These are phyloP conservation scores for Dictyostelium purpureum DNA, from an alignment of 78 protist genomes.

Conservation along the genomic window DNA sequence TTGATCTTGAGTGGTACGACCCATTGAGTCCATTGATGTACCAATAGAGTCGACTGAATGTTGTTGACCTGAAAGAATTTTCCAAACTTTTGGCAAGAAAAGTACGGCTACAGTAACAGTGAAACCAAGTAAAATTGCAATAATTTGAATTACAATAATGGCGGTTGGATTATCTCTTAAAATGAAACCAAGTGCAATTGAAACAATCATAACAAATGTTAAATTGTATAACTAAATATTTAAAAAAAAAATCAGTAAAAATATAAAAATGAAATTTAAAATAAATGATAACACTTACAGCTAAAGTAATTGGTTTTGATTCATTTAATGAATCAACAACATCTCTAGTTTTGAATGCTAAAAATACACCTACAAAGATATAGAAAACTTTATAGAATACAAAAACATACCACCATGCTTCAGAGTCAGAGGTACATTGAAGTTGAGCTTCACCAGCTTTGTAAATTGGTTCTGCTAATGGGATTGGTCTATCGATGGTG, in stretches of 20 bases:
- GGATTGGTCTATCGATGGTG: conserved; percentile 4
- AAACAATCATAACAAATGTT: conserved; percentile 42
- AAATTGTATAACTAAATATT: conserved; percentile 33
- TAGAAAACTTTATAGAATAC: conserved; percentile 52
- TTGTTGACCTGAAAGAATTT: conserved; percentile 66
- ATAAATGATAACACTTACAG: conserved; percentile 15
- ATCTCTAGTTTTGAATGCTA: conserved; percentile 65
- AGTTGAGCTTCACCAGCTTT: conserved; percentile 56
- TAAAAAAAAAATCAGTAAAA: neutral
- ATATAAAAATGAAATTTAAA: neutral
- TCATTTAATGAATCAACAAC: conserved; percentile 68
- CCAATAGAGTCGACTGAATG: conserved; percentile 25
- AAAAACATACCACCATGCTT: conserved; percentile 64
- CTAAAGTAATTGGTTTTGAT: conserved; percentile 59
- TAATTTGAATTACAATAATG: conserved; percentile 37
- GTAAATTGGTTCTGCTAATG: conserved; percentile 36
- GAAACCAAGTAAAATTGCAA: conserved; percentile 45
- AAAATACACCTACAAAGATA: conserved; percentile 58
- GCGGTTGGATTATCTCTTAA: conserved; percentile 73
- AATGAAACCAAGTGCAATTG: conserved; percentile 66
- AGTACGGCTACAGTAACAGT: conserved; percentile 52
- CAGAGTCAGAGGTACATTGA: conserved; percentile 23
- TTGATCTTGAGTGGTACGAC: neutral
- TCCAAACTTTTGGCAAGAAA: conserved; percentile 73
- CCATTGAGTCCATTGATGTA: conserved; percentile 24